Evolutionary conservation across 2,329 filamentous ascomycete genomes (phyloP).

Genomic region (Aphanoascus verrucosus): DNA sequence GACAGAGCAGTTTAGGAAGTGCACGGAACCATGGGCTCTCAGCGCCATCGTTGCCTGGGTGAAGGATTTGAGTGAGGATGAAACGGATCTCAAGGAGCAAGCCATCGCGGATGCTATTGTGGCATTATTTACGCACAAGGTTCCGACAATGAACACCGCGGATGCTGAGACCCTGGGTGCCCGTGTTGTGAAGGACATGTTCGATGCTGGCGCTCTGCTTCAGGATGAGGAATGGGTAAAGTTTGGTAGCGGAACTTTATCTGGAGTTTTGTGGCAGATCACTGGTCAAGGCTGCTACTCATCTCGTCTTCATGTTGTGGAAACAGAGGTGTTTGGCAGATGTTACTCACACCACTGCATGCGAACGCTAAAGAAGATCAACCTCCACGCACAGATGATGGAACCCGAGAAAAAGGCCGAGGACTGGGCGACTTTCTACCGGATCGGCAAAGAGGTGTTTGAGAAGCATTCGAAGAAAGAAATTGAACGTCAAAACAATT

Average conservation of each 20-base stretch:
- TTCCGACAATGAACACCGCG: conserved; percentile 95
- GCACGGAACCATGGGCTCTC: conserved; percentile 82
- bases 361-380: conserved; percentile 87
- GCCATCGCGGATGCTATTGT: conserved; percentile 80
- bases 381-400: conserved; percentile 62
- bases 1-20: conserved; percentile 69
- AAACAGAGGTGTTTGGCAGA: conserved; percentile 51
- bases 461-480: conserved; percentile 71
- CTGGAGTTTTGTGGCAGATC: conserved; percentile 85
- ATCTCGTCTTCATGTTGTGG: conserved; percentile 62
- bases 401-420: conserved; percentile 59
- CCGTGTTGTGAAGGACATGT: conserved; percentile 69
- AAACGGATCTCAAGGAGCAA: conserved; percentile 74
- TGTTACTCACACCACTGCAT: conserved; percentile 95
- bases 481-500: conserved; percentile 79
- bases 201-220: conserved; percentile 63
- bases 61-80: conserved; percentile 78
- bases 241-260: conserved; percentile 67
- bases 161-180: conserved; percentile 82
- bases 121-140: conserved; percentile 82
- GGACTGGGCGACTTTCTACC: conserved; percentile 86
- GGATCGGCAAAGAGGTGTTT: conserved; percentile 64
- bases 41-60: conserved; percentile 83
- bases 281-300: conserved; percentile 89
- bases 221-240: conserved; percentile 97